Base-by-base conservation (phyloP, 2,329 filamentous ascomycete species). In the Penicillium sp. region DNA sequence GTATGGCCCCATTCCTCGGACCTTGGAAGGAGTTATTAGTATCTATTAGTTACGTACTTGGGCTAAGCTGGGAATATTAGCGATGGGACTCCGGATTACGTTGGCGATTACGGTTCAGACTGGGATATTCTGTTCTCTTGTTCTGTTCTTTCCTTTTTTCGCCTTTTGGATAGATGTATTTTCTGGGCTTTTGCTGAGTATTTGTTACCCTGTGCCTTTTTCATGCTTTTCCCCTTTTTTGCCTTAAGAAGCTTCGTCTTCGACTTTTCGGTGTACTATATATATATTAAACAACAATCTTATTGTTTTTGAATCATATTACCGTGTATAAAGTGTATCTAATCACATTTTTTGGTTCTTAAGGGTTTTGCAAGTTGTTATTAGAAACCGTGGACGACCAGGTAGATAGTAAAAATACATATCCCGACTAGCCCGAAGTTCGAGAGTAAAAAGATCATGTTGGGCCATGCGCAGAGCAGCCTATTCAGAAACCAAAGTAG, bases 261-360 rank as follows among this genome's bases (percentile, higher is more conserved):
- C n/a, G 45, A 47, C 26, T 21, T 56, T 56, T 56, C 26, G 29
- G 44, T 56, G 54, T 56, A 56, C 31, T 56, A 48, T 56, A 56
- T 29, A 35, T 47, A 47, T 47, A 47, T 7, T 47, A 2, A 26
- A 26, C 26, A 26, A 26, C 26, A 26, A 21, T 19, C 45, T 17
- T 21, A 41, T 41, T 15, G 13, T 41, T 15, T 15, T 13, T 41
- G 11, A 35, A 35, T 35, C 11, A 15, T 41, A 26, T 26, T 26
- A 26, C 26, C 5, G 3, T 26, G 26, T 26, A 26, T 2, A 26
- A 26, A 26, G 26, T 26, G 26, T 26, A 6, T 26, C 3, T 26
- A 5, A 6, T 26, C 1, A 4, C 2, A 2, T 26, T 26, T 26
- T 26, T 26, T 6, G 3, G 3, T 26, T 4, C 5, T 26, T 26